Base-by-base conservation (phyloP, 805 yeast genomes). In the Cyberlindnera misumaiensis region DNA sequence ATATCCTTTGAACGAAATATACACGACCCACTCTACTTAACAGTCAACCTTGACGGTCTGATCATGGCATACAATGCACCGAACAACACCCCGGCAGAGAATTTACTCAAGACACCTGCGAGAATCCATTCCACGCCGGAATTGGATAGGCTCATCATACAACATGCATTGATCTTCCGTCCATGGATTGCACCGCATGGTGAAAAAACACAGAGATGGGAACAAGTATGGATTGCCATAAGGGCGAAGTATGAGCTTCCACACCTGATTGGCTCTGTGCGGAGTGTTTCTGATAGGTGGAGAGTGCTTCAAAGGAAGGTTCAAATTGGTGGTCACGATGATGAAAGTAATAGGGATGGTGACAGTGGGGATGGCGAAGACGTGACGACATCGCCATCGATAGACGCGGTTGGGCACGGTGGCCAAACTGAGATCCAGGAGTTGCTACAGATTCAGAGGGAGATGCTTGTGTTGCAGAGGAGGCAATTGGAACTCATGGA, bases 401-500 rank as follows among this genome's bases (percentile, higher is more conserved):
- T 20, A 8, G 24, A 20, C 5, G 8, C 24, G 8, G 8, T 20
- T 8, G 8, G 8, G 5, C 24, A 20, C 5, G 8, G 8, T 8
- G 24, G 8, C 24, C 8, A 20, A 20, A 20, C 8, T 20, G 24
- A 20, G 8, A 20, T 18, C 36, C 35, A 13, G 3, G 40, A 37
- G 16, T n/a, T 28, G 26, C 28, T 34, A 11, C 22, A 32, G 8
- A 7, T 36, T 3, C 36, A 36, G 5, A 22, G 25, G 30, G 34
- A 40, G 9, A 11, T 37, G 14, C 14, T 42, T 14, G 34, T 29
- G n/a, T 20, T 31, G 6, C 44, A 40, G 14, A 34, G 17, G 28
- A 16, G 44, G 17, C 41, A 35, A 4, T 16, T 40, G 15, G 39
- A 24, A 4, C 38, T 43, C 9, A 11, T 43, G 39, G 39, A 40